phyloP scores from a whole-genome alignment of 768 basidiomycete genomes.

The Suillus brevipes region DNA sequence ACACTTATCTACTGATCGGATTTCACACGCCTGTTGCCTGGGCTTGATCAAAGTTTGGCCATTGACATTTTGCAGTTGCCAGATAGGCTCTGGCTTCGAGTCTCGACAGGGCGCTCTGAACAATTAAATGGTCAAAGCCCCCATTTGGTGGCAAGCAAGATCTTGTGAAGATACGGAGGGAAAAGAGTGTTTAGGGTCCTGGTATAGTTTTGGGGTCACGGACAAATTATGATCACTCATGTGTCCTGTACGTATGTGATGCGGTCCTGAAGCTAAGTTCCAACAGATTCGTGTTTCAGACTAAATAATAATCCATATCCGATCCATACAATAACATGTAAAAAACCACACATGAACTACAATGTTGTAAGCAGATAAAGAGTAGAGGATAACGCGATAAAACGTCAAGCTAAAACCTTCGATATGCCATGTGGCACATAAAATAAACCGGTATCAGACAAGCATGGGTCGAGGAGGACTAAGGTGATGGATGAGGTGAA shows the following conservation, averaged over 20 bases:
- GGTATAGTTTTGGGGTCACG: not conserved
- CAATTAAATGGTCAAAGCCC: not conserved
- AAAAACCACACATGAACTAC: conserved; percentile 24
- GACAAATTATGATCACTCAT: not conserved
- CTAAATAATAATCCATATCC: conserved; percentile 22
- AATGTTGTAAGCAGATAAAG: conserved; percentile 16
- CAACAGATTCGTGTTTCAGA: conserved; percentile 2
- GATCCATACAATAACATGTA: conserved; percentile 13
- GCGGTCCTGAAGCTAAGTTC: not conserved
- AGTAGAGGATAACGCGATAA: conserved; percentile 7
- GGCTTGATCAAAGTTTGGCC: not conserved
- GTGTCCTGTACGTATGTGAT: not conserved
- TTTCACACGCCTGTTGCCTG: conserved; percentile 57
- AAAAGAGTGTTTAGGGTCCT: not conserved
- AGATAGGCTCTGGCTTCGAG: too few relatives aligned
- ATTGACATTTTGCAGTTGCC: not conserved
- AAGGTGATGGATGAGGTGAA: conserved; percentile 14
- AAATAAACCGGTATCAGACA: conserved; percentile 20
- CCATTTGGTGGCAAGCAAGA: not conserved
- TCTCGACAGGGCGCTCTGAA: not conserved
- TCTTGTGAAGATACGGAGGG: not conserved
- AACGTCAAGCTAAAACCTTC: conserved; percentile 16
- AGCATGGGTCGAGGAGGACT: conserved; percentile 23
- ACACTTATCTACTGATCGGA: conserved; percentile 46
- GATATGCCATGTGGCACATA: conserved; percentile 25